These are phyloP conservation scores for Hanseniaspora osmophila DNA, from an alignment of 805 yeast genomes.

Conservation along the genomic window DNA sequence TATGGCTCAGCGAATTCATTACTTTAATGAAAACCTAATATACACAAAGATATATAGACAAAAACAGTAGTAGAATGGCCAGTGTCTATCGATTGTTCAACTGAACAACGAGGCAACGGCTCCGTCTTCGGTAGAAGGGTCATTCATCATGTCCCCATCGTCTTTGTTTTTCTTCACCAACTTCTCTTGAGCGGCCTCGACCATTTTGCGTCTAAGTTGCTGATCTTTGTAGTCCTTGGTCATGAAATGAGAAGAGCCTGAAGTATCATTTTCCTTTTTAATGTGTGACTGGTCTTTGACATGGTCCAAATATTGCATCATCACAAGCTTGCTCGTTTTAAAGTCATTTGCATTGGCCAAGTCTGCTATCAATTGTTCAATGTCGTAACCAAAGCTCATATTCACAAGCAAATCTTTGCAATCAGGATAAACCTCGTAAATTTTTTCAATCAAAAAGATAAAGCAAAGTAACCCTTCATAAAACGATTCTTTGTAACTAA, in stretches of 20 bases:
- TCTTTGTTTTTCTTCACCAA: slow-evolving; percentile 36
- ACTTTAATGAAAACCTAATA: not conserved
- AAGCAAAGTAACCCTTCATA: slow-evolving; percentile 84
- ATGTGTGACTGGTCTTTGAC: slow-evolving; percentile 31
- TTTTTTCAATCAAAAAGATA: slow-evolving; percentile 61
- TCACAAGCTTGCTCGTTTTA: slow-evolving; percentile 67
- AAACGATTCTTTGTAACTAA: slow-evolving; percentile 73
- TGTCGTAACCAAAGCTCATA: slow-evolving; percentile 43
- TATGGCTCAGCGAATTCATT: too few relatives aligned
- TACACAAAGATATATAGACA: not conserved
- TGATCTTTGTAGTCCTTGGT: slow-evolving; percentile 19
- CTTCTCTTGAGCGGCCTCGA: slow-evolving; percentile 43
- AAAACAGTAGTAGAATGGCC: not conserved
- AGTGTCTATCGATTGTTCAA: slow-evolving; percentile 11
- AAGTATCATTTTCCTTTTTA: slow-evolving; percentile 25
- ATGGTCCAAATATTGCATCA: slow-evolving; percentile 59
- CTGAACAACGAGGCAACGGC: slow-evolving; percentile 48
- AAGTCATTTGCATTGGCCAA: slow-evolving; percentile 51
- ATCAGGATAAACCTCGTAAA: slow-evolving; percentile 59
- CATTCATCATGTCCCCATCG: slow-evolving; percentile 47
- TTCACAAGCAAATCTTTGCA: slow-evolving; percentile 41
- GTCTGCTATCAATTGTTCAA: slow-evolving; percentile 49
- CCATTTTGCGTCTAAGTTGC: slow-evolving; percentile 28
- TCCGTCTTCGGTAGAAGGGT: slow-evolving; percentile 58
- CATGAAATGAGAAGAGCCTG: slow-evolving; percentile 22